A percentile compares a stretch with the other conserved stretches of the same genome.
These are phyloP conservation scores for Viola pubescens DNA, from an alignment of 441 rosid genomes.

Conservation along the genomic window DNA sequence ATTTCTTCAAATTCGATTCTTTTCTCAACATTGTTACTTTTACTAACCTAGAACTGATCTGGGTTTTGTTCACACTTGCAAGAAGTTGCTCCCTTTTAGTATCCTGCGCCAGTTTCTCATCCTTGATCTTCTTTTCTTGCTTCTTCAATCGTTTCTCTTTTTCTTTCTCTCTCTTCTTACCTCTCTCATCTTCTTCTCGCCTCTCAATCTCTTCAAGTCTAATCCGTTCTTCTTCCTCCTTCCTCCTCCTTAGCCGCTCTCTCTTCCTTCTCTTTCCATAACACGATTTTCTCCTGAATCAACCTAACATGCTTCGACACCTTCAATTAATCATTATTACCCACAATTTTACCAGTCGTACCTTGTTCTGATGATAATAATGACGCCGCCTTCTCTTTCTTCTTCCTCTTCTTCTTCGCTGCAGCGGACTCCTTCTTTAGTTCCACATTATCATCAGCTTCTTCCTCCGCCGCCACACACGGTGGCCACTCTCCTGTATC, in stretches of 20 bases:
- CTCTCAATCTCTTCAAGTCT: not conserved
- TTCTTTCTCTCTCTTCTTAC: not conserved
- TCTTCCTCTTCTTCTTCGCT: not conserved
- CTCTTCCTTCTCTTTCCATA: not conserved
- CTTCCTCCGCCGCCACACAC: slow-evolving; percentile 4
- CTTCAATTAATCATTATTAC: not conserved
- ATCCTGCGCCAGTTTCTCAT: slow-evolving; percentile 57
- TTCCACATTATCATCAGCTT: slow-evolving; percentile 25
- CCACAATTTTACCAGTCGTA: not conserved
- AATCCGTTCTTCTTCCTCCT: not conserved
- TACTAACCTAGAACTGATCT: slow-evolving; percentile 27
- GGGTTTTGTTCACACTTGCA: slow-evolving; percentile 39
- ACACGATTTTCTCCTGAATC: not conserved
- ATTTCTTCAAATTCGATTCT: slow-evolving; percentile 9
- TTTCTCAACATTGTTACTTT: slow-evolving; percentile 28
- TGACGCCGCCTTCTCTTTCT: not conserved
- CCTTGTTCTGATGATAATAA: not conserved
- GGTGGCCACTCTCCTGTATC: too few species aligned
- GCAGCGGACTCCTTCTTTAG: not conserved
- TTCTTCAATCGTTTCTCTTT: not conserved
- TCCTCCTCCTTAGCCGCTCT: not conserved
- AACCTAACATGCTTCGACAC: not conserved
- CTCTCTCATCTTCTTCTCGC: not conserved
- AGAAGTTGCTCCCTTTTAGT: slow-evolving; percentile 78
- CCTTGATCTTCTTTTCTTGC: not conserved